These are phyloP conservation scores for Caloboletus firmus DNA, from an alignment of 1,284 basidiomycete genomes.

Conservation along the genomic window DNA sequence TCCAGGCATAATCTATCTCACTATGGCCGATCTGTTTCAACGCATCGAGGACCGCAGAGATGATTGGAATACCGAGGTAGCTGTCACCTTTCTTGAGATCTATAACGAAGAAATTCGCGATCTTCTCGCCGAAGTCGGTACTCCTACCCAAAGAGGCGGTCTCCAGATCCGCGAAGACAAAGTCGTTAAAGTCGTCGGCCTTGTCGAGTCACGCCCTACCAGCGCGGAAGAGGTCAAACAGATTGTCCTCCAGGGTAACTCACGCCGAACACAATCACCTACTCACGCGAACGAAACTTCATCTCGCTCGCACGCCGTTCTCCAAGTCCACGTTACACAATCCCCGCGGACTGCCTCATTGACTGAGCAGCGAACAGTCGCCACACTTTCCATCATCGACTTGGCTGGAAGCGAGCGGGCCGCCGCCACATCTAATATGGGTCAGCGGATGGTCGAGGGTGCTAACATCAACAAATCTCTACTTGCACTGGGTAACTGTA, in stretches of 20 bases:
- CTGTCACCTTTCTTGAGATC: slow-evolving; percentile 94
- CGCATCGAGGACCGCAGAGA: slow-evolving; percentile 82
- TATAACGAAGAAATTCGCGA: slow-evolving; percentile 99
- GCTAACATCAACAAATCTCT: slow-evolving; percentile 98
- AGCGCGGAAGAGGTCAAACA: slow-evolving; percentile 91
- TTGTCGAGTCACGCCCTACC: slow-evolving; percentile 76
- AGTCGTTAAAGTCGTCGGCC: slow-evolving; percentile 83
- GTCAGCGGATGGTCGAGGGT: slow-evolving; percentile 95
- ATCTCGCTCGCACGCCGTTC: slow-evolving; percentile 93
- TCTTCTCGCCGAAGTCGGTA: slow-evolving; percentile 76
- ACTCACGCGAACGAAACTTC: slow-evolving; percentile 95
- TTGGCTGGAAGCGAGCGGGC: slow-evolving; percentile 94
- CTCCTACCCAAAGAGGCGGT: slow-evolving; percentile 71
- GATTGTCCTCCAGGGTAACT: slow-evolving; percentile 86
- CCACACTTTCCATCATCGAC: slow-evolving; percentile 94
- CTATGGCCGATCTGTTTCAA: slow-evolving; percentile 95
- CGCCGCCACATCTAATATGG: slow-evolving; percentile 93
- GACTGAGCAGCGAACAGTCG: slow-evolving; percentile 80
- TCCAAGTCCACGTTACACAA: slow-evolving; percentile 90
- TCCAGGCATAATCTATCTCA: slow-evolving; percentile 91
- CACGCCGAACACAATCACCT: slow-evolving; percentile 84
- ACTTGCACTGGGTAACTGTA: slow-evolving; percentile 92
- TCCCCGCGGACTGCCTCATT: slow-evolving; percentile 79
- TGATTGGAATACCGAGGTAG: slow-evolving; percentile 81
- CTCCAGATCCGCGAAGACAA: slow-evolving; percentile 91